Conservation (phyloP, 129 eudicot species). For the Artemisia argyi region DNA sequence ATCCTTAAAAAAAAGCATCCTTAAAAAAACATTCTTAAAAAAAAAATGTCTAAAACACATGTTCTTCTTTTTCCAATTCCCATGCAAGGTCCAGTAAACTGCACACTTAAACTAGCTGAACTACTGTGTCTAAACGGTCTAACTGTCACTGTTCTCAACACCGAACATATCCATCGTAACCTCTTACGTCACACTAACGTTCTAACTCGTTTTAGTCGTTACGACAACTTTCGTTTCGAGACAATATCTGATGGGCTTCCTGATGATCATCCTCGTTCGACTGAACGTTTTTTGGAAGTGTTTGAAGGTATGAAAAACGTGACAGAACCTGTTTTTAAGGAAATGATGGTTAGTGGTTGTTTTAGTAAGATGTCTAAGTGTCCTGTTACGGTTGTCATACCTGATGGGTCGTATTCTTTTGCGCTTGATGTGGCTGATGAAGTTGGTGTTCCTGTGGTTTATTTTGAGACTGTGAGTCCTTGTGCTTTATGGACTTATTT, state of each 20-base stretch:
- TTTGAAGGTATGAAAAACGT: slow-evolving; percentile 20
- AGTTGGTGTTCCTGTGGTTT: slow-evolving; percentile 43
- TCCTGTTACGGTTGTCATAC: slow-evolving; percentile 40
- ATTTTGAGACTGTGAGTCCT: slow-evolving; percentile 47
- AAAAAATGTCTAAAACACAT: slow-evolving; percentile 35
- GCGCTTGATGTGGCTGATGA: slow-evolving; percentile 46
- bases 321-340: slow-evolving; percentile 26
- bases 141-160: slow-evolving; percentile 57
- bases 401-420: slow-evolving; percentile 43
- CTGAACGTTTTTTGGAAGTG: slow-evolving; percentile 25
- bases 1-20: background rate
- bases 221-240: slow-evolving; percentile 33
- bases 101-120: slow-evolving; percentile 59
- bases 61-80: slow-evolving; percentile 67
- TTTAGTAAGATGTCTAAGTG: slow-evolving; percentile 24
- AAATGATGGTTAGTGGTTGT: slow-evolving; percentile 39
- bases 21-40: background rate
- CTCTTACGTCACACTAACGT: slow-evolving; percentile 33
- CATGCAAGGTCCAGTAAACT: slow-evolving; percentile 61
- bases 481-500: slow-evolving; percentile 41
- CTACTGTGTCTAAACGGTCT: slow-evolving; percentile 43
- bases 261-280: slow-evolving; percentile 44
- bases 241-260: slow-evolving; percentile 50
- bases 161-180: slow-evolving; percentile 50
- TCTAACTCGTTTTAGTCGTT: slow-evolving; percentile 31